Base-by-base conservation (phyloP, 2,329 filamentous ascomycete species). In the Fusarium sp. region DNA sequence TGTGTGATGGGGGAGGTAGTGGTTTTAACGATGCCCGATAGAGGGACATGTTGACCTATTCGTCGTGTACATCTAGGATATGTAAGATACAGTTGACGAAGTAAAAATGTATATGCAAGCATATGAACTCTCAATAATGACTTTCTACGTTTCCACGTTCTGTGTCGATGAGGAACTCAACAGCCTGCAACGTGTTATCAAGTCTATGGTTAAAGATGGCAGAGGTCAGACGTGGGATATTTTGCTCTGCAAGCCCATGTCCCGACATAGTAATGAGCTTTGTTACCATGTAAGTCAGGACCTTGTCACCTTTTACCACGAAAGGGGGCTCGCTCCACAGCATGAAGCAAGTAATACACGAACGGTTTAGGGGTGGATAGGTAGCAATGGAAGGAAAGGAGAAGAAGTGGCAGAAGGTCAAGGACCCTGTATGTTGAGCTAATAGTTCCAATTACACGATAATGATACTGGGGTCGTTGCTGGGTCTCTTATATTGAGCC, bases 31-130 rank as follows among this genome's bases (percentile, higher is more conserved):
- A 48, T 57, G 20, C 48, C 59, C 37, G 29, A 25, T 34, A 46
- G 37, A 52, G 44, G 25, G 58, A 63, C 22, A 42, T 47, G 42
- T 56, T 61, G 58, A 61, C 25, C 34, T 58, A 55, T 63, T 70
- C 60, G 67, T 60, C 62, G 58, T 75, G 74, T 75, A 75, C 57
- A 75, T 70, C 58, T 71, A 73, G 65, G 67, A 67, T 44, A 72
- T 75, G 70, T 75, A 75, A 73, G 65, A 75, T 75, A 75, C 47
- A 66, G 59, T 61, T 62, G 59, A 65, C 58, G 58, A 70, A 47
- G n/a, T 41, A 54, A 44, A 66, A 44, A 51, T 51, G 57, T 37
- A 64, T 55, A 53, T 63, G 48, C 27, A 46, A 55, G 45, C 58
- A 46, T 51, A 60, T 45, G 44, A 54, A 24, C 24, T 46, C 22